A percentile compares a stretch with the other conserved stretches of the same genome.
Conservation (phyloP, 352 stramenopile species). For the Saprolegnia parasitica region DNA sequence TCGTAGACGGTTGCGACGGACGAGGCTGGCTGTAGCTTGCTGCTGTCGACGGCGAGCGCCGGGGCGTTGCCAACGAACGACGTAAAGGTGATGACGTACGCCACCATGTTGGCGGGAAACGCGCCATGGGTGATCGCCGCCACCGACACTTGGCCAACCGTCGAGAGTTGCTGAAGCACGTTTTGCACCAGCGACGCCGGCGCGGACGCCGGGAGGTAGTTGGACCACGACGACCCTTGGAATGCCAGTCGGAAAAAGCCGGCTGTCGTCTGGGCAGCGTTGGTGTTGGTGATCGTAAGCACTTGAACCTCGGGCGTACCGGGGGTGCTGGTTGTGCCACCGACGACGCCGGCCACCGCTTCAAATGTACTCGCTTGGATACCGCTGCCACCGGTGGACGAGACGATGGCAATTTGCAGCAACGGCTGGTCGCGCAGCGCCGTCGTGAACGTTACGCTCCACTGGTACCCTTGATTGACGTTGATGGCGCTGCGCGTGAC, state of each 20-base stretch:
- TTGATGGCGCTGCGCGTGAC: conserved; percentile 58
- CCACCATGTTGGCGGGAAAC: conserved; percentile 24
- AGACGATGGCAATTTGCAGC: conserved; percentile 49
- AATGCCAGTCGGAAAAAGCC: conserved; percentile 76
- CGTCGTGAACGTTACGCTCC: conserved; percentile 67
- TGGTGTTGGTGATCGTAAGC: conserved; percentile 52
- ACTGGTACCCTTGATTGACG: conserved; percentile 62
- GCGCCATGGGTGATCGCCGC: conserved; percentile 30
- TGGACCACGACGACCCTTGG: conserved; percentile 63
- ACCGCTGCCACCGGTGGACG: conserved; percentile 29
- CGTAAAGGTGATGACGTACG: conserved; percentile 78
- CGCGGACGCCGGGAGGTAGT: conserved; percentile 48
- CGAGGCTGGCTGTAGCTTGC: conserved; percentile 46
- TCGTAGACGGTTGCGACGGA: conserved; percentile 62
- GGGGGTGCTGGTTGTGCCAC: conserved; percentile 45
- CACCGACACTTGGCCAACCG: conserved; percentile 53
- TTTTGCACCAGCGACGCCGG: conserved; percentile 42
- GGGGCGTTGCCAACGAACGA: conserved; percentile 58
- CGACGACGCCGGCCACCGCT: conserved; percentile 40
- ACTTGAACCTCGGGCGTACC: conserved; percentile 69
- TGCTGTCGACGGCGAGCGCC: conserved; percentile 45
- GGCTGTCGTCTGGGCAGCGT: conserved; percentile 31
- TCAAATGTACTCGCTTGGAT: conserved; percentile 46
- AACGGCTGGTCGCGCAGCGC: conserved; percentile 47
- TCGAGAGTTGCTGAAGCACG: conserved; percentile 58